phyloP scores from a whole-genome alignment of 306 rosid genomes.

The Acacia confusa region DNA sequence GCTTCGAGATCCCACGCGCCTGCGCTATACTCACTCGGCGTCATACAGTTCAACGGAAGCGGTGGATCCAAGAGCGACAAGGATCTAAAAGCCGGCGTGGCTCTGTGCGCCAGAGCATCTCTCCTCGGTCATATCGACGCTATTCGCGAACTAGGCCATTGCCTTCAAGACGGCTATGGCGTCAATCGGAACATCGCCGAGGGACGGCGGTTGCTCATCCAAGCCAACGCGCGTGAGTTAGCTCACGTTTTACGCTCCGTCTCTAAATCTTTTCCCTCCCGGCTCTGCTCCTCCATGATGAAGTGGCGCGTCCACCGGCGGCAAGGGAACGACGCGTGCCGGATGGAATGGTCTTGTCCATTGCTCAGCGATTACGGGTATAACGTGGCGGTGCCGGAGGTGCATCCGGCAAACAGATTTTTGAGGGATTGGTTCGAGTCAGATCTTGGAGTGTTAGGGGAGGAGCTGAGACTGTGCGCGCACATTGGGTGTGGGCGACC shows the following conservation, averaged over 20 bases:
- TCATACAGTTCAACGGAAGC: constrained; percentile 93
- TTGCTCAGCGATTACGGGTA: constrained; percentile 59
- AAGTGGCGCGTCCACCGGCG: constrained; percentile 33
- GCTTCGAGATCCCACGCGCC: constrained; percentile 67
- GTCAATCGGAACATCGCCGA: constrained; percentile 48
- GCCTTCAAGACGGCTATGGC: constrained; percentile 93
- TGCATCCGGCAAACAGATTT: constrained; percentile 66
- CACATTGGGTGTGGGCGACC: constrained; percentile 79
- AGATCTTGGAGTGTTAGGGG: constrained; percentile 27
- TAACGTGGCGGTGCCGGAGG: constrained; percentile 48
- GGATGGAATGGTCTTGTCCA: constrained; percentile 33
- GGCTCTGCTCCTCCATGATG: neutral
- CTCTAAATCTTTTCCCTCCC: neutral
- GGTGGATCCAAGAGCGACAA: constrained; percentile 65
- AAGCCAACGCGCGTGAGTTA: constrained; percentile 82
- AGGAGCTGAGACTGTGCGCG: constrained; percentile 58
- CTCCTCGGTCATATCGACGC: constrained; percentile 75
- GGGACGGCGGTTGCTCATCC: constrained; percentile 66
- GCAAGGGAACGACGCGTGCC: constrained; percentile 11
- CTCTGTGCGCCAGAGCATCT: constrained; percentile 76
- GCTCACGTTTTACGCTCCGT: constrained; percentile 39
- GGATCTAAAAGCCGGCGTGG: constrained; percentile 74
- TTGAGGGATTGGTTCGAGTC: constrained; percentile 74
- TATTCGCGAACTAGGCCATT: constrained; percentile 87
- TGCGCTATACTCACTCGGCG: constrained; percentile 81